These are phyloP conservation scores for Mucuna pruriens DNA, from an alignment of 306 rosid genomes.

Conservation along the genomic window DNA sequence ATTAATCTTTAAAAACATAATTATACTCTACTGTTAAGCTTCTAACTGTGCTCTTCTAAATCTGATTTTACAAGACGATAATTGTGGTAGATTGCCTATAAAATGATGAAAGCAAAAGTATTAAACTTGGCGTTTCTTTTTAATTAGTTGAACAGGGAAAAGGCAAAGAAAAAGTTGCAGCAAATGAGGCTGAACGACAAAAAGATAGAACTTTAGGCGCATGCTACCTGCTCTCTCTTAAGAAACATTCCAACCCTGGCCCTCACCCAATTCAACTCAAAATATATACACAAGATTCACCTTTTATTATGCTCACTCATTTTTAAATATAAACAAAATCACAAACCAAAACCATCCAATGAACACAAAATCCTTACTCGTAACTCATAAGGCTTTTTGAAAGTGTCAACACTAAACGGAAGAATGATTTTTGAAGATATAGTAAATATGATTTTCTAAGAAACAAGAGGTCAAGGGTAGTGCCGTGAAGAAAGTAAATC, in stretches of 20 bases:
- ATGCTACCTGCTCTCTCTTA: slow-evolving; percentile 45
- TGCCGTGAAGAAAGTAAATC: slow-evolving; percentile 43
- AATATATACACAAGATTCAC: not conserved
- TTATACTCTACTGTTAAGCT: not conserved
- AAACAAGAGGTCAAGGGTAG: not conserved
- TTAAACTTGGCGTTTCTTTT: not conserved
- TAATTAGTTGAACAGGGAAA: not conserved
- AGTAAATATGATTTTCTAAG: not conserved
- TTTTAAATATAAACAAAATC: not conserved
- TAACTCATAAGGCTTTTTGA: not conserved
- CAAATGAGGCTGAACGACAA: not conserved
- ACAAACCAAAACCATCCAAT: slow-evolving; percentile 9
- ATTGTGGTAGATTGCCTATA: not conserved
- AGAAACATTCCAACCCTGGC: slow-evolving; percentile 53
- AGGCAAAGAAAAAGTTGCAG: not conserved
- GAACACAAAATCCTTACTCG: not conserved
- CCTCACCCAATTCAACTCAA: not conserved
- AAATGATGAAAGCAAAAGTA: not conserved
- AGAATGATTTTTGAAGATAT: not conserved
- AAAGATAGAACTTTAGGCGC: slow-evolving; percentile 34
- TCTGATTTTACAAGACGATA: not conserved
- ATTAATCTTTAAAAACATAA: too few species aligned
- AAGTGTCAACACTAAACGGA: not conserved
- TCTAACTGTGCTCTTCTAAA: not conserved
- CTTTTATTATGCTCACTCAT: not conserved